A percentile compares a stretch with the other conserved stretches of the same genome.
Evolutionary conservation across 306 rosid genomes (phyloP).

Genomic region (Cotoneaster glaucophyllus): DNA sequence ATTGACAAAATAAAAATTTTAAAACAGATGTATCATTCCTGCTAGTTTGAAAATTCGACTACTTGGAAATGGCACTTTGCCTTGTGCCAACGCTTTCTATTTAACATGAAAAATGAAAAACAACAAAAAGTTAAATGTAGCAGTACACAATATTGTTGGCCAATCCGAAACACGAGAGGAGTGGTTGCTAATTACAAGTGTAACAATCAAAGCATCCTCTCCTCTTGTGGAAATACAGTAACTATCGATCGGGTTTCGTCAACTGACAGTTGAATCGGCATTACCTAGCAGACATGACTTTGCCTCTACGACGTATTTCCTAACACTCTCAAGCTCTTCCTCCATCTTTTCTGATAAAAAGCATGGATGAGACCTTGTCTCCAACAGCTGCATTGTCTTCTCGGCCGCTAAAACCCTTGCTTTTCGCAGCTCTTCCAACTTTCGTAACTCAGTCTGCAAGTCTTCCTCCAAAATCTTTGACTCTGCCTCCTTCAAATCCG

Average conservation of each 20-base stretch:
- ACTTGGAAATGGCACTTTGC: too few relatives aligned
- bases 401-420: slow-evolving; percentile 39
- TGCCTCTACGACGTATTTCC: slow-evolving; percentile 51
- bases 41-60: too few relatives aligned
- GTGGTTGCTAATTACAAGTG: slow-evolving; percentile 4
- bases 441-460: slow-evolving; percentile 29
- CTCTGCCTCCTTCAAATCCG: slow-evolving; percentile 42
- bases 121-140: not conserved
- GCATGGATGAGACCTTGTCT: slow-evolving; percentile 23
- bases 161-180: not conserved
- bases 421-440: slow-evolving; percentile 37
- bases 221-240: slow-evolving; percentile 7
- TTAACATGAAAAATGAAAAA: not conserved
- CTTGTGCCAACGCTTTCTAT: too few relatives aligned
- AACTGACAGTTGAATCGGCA: slow-evolving; percentile 30
- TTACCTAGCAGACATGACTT: slow-evolving; percentile 42
- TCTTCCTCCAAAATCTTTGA: slow-evolving; percentile 57
- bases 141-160: not conserved
- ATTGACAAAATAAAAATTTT: too few relatives aligned
- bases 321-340: slow-evolving; percentile 44
- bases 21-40: too few relatives aligned
- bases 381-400: slow-evolving; percentile 36
- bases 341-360: slow-evolving; percentile 44
- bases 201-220: not conserved
- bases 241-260: slow-evolving; percentile 9